phyloP scores from a whole-genome alignment of 768 basidiomycete genomes.

The Fomitopsis serialis region DNA sequence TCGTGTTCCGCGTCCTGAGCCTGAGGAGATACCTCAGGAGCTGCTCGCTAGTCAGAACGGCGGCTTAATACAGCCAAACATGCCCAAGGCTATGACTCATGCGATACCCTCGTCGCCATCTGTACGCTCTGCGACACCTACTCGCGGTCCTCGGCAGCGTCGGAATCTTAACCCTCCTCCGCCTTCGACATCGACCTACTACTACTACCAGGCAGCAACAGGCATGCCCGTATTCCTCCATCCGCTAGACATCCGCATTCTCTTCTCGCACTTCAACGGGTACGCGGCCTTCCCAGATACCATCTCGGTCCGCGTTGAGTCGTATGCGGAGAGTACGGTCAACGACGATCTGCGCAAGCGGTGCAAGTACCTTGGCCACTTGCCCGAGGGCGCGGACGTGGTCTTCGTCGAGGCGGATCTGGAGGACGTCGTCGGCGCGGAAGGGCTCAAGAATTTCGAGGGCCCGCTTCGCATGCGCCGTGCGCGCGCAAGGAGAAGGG shows the following conservation, averaged over 20 bases:
- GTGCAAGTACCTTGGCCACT: constrained; percentile 92
- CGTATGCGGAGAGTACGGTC: constrained; percentile 66
- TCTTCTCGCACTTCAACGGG: constrained; percentile 75
- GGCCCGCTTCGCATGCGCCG: constrained; percentile 73
- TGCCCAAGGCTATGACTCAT: constrained; percentile 5
- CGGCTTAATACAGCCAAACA: background rate
- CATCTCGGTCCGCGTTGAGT: constrained; percentile 78
- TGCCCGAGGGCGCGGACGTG: constrained; percentile 89
- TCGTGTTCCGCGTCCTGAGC: constrained; percentile 1
- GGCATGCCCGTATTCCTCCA: constrained; percentile 91
- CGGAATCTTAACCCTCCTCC: constrained; percentile 84
- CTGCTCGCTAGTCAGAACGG: constrained; percentile 43
- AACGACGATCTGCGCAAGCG: constrained; percentile 92
- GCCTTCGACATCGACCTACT: constrained; percentile 85
- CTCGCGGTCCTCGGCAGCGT: constrained; percentile 51
- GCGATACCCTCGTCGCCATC: background rate
- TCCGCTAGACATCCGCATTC: constrained; percentile 91
- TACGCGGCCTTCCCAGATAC: constrained; percentile 83
- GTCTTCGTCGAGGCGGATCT: constrained; percentile 91
- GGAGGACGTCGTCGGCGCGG: constrained; percentile 65
- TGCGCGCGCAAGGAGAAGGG: constrained; percentile 75
- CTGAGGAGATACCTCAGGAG: constrained; percentile 50
- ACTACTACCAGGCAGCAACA: constrained; percentile 92
- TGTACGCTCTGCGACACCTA: constrained; percentile 15
- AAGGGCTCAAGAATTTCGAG: constrained; percentile 80